Conservation (phyloP, 2,329 filamentous ascomycete genomes). For the Scedosporium aurantiacum region DNA sequence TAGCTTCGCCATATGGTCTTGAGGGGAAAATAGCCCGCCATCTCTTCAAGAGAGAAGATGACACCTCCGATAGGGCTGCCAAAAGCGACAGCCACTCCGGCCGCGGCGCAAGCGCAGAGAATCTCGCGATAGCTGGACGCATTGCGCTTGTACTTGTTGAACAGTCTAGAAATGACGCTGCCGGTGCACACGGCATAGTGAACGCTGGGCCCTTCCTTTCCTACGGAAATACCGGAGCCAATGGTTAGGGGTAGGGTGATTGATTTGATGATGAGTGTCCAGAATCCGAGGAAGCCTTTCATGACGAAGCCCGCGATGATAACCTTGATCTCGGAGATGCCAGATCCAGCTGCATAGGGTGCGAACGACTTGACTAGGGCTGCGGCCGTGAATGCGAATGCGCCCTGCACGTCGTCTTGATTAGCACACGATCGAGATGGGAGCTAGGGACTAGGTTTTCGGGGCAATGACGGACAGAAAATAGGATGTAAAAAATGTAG, state of each 20-base stretch:
- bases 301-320: slow-evolving; percentile 98
- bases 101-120: slow-evolving; percentile 84
- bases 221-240: slow-evolving; percentile 84
- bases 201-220: slow-evolving; percentile 96
- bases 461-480: slow-evolving; percentile 47
- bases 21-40: slow-evolving; percentile 90
- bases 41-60: slow-evolving; percentile 92
- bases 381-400: slow-evolving; percentile 75
- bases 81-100: slow-evolving; percentile 92
- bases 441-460: neutral
- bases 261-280: slow-evolving; percentile 90
- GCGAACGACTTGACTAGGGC: slow-evolving; percentile 82
- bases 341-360: slow-evolving; percentile 90
- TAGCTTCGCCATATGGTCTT: slow-evolving; percentile 98
- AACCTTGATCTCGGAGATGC: slow-evolving; percentile 98
- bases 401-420: slow-evolving; percentile 33
- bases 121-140: slow-evolving; percentile 94
- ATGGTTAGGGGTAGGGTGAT: slow-evolving; percentile 85
- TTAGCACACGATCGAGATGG: slow-evolving; percentile 7
- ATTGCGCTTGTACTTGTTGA: slow-evolving; percentile 83
- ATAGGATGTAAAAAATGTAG: slow-evolving; percentile 78
- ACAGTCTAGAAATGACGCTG: slow-evolving; percentile 88
- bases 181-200: slow-evolving; percentile 97
- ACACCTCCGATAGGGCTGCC: slow-evolving; percentile 96
- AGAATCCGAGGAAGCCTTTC: slow-evolving; percentile 91